phyloP scores from a whole-genome alignment of 257 asterid species.

The Jasminum sambac region DNA sequence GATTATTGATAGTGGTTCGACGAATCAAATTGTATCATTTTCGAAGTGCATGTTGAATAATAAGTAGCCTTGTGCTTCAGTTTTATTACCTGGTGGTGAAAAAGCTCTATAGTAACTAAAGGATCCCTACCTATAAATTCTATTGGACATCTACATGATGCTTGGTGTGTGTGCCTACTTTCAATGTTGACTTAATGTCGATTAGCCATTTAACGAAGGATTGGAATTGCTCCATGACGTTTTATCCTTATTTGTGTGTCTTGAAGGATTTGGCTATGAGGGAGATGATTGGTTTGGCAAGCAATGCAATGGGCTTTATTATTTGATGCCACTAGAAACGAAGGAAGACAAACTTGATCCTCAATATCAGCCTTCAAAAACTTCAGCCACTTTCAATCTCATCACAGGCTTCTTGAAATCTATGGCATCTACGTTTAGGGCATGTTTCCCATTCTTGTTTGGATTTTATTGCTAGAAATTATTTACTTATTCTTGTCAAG shows the following conservation, averaged over 20 bases:
- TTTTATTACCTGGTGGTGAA: not conserved
- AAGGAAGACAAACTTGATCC: too few species aligned
- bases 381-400: too few species aligned
- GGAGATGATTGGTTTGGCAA: slow-evolving; percentile 8
- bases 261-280: not conserved
- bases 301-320: not conserved
- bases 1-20: not conserved
- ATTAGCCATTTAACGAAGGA: not conserved
- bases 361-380: too few species aligned
- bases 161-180: not conserved
- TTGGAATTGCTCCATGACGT: not conserved
- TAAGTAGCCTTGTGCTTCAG: not conserved
- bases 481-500: too few species aligned
- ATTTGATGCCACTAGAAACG: not conserved
- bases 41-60: too few species aligned
- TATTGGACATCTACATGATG: not conserved
- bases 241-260: not conserved
- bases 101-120: not conserved
- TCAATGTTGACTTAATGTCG: not conserved
- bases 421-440: not conserved
- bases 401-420: not conserved
- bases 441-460: not conserved
- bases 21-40: not conserved
- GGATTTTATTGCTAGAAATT: not conserved
- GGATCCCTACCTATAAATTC: not conserved